Percentiles rank a stretch among this genome's conserved stretches.
Conservation (phyloP, 306 rosid genomes). For the Begonia fuchsioides region DNA sequence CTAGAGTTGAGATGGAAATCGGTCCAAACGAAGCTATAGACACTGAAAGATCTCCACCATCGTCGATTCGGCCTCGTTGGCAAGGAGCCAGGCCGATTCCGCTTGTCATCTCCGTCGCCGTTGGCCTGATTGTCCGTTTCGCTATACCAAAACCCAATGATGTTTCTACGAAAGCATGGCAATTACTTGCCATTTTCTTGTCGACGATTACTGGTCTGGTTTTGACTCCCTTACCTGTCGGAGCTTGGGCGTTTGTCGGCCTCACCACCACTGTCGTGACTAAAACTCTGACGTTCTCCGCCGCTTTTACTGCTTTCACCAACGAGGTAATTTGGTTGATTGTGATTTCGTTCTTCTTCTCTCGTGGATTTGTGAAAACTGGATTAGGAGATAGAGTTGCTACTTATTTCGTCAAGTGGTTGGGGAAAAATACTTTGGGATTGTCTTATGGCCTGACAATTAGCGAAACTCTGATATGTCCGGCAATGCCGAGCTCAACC, state of each 20-base stretch:
- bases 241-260: constrained; percentile 93
- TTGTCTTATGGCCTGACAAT: constrained; percentile 73
- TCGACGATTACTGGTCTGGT: constrained; percentile 88
- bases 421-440: constrained; percentile 82
- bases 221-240: constrained; percentile 77
- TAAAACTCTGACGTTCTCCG: constrained; percentile 43
- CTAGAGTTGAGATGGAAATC: constrained; percentile 3
- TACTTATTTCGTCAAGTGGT: constrained; percentile 71
- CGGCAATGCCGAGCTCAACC: constrained; percentile 97
- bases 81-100: constrained; percentile 64
- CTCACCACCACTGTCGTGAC: constrained; percentile 49
- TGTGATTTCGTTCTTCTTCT: constrained; percentile 88
- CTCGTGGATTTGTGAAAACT: constrained; percentile 92
- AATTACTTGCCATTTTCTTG: constrained; percentile 64
- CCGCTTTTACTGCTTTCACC: constrained; percentile 80
- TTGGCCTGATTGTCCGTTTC: constrained; percentile 56
- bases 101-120: constrained; percentile 29
- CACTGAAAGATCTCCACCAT: neutral
- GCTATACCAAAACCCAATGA: constrained; percentile 57
- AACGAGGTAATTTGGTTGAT: constrained; percentile 90
- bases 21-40: constrained; percentile 22
- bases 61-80: constrained; percentile 6
- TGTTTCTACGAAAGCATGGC: constrained; percentile 75
- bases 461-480: constrained; percentile 81
- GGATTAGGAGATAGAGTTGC: constrained; percentile 90